Evolutionary conservation across 75 land plant genomes (phyloP), one percentile per base, ranked within the genome.

Genomic region (Sequoiadendron giganteum): DNA sequence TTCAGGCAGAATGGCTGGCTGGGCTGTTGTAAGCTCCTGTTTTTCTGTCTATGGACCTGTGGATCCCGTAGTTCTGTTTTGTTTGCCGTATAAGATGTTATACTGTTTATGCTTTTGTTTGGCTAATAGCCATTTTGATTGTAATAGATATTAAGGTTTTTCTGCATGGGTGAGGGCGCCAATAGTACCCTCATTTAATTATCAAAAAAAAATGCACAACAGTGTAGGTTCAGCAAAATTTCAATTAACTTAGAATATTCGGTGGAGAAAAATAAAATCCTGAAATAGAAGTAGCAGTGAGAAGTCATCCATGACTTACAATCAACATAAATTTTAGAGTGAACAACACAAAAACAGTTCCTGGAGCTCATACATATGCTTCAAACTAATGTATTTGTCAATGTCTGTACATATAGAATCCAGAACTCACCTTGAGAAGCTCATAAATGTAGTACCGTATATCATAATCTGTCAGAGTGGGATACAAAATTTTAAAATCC

Each of bases 401-500:
- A 75, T 10, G 36, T 75, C 77, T 32, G 38, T 16, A 75, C 16
- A 32, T 34, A 25, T 34, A 34, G 39, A 75, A 75, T 75, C 77
- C n/a, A 10, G 77, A 75, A 88, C 10, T 80, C 73, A 93, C 94
- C 94, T 93, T 96, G 40, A 96, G 93, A 47, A 96, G 95, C 93
- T 96, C 97, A 85, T 94, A 94, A 73, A 95, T 93, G 91, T 96
- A 96, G 87, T 94, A 95, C 48, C 95, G 95, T 42, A 95, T 96
- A 87, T 95, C 98, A 91, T 95, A 94, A 88, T 95, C 97, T 34
- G 97, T 92, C 89, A 96, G 87, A 52, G 97, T 95, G 0, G 97
- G 97, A 65, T 96, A 96, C 83, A 96, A 86, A 73, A 94, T 85
- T 88, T 96, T 96, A 87, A 96, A 96, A 86, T 96, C 97, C 79